These are phyloP conservation scores for Beauveria pseudobassiana DNA, from an alignment of 2,329 filamentous ascomycete genomes.

Conservation along the genomic window DNA sequence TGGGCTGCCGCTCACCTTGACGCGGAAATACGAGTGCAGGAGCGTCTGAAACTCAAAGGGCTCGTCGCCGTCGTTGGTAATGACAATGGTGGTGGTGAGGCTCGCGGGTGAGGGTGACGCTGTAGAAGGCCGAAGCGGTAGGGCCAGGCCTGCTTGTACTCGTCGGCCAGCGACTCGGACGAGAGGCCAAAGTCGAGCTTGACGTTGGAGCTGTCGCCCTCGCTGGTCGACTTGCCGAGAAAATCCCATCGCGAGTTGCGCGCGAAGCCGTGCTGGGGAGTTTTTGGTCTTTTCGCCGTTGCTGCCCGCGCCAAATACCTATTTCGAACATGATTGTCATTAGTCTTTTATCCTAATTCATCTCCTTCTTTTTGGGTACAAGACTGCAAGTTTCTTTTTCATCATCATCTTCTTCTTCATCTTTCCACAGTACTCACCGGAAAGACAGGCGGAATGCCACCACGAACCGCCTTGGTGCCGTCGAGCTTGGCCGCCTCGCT, in stretches of 20 bases:
- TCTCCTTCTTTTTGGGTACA: too few species aligned
- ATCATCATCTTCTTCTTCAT: too few species aligned
- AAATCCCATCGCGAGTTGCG: conserved; percentile 89
- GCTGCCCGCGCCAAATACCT: conserved; percentile 82
- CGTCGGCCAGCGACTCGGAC: conserved; percentile 59
- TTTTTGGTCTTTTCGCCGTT: conserved; percentile 66
- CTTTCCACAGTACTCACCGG: conserved; percentile 51
- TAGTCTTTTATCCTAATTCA: too few species aligned
- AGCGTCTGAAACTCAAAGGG: conserved; percentile 88
- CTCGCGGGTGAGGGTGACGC: conserved; percentile 73
- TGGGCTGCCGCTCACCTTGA: conserved; percentile 52
- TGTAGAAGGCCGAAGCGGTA: conserved; percentile 90
- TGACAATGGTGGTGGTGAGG: conserved; percentile 73
- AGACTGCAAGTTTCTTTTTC: too few species aligned
- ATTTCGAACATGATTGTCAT: too few species aligned
- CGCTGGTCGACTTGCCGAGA: conserved; percentile 66
- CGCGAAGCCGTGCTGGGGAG: conserved; percentile 92
- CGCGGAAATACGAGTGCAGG: conserved; percentile 81
- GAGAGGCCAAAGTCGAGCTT: conserved; percentile 96
- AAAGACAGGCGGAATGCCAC: conserved; percentile 88
- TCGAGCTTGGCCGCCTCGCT: conserved; percentile 75
- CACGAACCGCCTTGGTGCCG: conserved; percentile 81
- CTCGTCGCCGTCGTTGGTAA: conserved; percentile 77
- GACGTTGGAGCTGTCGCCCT: conserved; percentile 56
- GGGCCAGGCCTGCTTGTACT: conserved; percentile 68